Evolutionary conservation across 2,329 filamentous ascomycete species (phyloP), one percentile per base, ranked within the genome.

Genomic region (Polytolypa hystricis): DNA sequence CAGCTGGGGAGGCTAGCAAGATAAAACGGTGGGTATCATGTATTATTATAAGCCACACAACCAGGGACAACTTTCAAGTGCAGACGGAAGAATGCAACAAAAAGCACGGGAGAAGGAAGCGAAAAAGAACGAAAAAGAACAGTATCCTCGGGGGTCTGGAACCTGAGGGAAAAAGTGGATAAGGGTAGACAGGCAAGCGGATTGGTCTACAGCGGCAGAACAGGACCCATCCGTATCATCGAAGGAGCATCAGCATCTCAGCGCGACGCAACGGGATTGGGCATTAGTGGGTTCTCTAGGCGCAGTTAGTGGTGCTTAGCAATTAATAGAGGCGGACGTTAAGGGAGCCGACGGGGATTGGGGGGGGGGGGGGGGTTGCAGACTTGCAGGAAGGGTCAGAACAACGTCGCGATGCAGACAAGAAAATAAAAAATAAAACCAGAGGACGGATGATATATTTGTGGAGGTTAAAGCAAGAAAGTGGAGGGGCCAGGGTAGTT

Each of bases 1-100:
- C 40, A 45, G 37, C 38, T 35, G 29, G 35, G 15, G 25, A 20
- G 25, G 16, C 25, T 19, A 25, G 20, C 15, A n/a, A n/a, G n/a
- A n/a, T n/a, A n/a, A n/a, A n/a, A n/a, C n/a, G n/a, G n/a, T n/a
- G n/a, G n/a, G n/a, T n/a, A n/a, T n/a, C n/a, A n/a, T n/a, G n/a
- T n/a, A n/a, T n/a, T n/a, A n/a, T n/a, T n/a, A n/a, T n/a, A n/a
- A n/a, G n/a, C n/a, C n/a, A n/a, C n/a, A n/a, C n/a, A n/a, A n/a
- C n/a, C n/a, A n/a, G n/a, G n/a, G n/a, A n/a, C n/a, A n/a, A n/a
- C n/a, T n/a, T n/a, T n/a, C n/a, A n/a, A n/a, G n/a, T n/a, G n/a
- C n/a, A n/a, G n/a, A n/a, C n/a, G n/a, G n/a, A n/a, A n/a, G n/a
- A n/a, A n/a, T n/a, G n/a, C n/a, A n/a, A n/a, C n/a, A n/a, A n/a